A percentile compares a stretch with the other conserved stretches of the same genome.
Conservation (phyloP, 2,329 filamentous ascomycete genomes). For the Calonectria hawksworthii region DNA sequence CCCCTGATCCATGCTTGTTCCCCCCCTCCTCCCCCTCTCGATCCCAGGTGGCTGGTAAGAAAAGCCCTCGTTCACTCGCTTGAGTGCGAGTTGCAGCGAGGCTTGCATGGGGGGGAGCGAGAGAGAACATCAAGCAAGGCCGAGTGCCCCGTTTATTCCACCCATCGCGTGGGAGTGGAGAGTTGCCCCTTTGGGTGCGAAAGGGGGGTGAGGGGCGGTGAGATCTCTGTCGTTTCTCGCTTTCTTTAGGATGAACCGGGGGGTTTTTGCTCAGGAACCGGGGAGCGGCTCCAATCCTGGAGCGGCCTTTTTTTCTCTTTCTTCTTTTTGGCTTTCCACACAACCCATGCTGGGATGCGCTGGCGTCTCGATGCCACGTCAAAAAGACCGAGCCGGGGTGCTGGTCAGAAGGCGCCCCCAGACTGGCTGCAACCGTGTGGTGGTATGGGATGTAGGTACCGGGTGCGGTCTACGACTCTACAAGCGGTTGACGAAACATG, state of each 20-base stretch:
- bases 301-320: background rate
- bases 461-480: background rate
- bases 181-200: background rate
- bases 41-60: slow-evolving; percentile 16
- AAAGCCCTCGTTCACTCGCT: slow-evolving; percentile 16
- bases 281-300: slow-evolving; percentile 16
- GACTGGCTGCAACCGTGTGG: background rate
- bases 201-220: slow-evolving; percentile 28
- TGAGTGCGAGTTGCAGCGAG: background rate
- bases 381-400: background rate
- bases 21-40: background rate
- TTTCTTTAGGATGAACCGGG: slow-evolving; percentile 15
- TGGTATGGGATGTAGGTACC: slow-evolving; percentile 3
- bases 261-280: slow-evolving; percentile 2
- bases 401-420: background rate
- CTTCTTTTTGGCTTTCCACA: background rate
- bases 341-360: slow-evolving; percentile 17
- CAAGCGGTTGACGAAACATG: background rate
- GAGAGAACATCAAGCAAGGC: background rate
- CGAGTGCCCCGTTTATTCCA: slow-evolving; percentile 9
- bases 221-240: slow-evolving; percentile 19
- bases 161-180: slow-evolving; percentile 26
- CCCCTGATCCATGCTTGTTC: slow-evolving; percentile 15
- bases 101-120: background rate
- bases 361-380: slow-evolving; percentile 28